Percentiles rank a stretch among this genome's conserved stretches.
Evolutionary conservation across 768 basidiomycete genomes (phyloP).

Genomic region (Crepidotus variabilis): DNA sequence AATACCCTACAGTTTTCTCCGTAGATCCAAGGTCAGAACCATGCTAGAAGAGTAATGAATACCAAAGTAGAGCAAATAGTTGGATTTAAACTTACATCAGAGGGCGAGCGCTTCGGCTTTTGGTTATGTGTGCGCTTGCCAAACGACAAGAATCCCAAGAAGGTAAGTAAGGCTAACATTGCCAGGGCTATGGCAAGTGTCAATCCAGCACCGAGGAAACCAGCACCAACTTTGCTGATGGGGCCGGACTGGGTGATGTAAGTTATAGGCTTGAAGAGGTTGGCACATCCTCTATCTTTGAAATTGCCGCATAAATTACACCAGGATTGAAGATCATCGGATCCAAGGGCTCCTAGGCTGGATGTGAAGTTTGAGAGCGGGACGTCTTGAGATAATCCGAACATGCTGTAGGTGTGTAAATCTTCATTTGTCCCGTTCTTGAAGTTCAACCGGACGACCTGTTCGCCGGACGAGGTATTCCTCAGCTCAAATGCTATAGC

Average conservation of each 20-base stretch:
- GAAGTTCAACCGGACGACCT: conserved; percentile 61
- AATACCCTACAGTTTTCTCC: not conserved
- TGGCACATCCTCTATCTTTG: conserved; percentile 53
- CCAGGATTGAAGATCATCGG: conserved; percentile 56
- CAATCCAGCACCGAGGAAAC: conserved; percentile 62
- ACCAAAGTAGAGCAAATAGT: not conserved
- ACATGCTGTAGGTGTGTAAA: conserved; percentile 46
- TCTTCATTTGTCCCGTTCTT: conserved; percentile 59
- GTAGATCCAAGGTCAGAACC: not conserved
- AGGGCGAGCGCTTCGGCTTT: not conserved
- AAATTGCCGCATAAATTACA: conserved; percentile 56
- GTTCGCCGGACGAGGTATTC: conserved; percentile 41
- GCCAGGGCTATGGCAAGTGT: conserved; percentile 38
- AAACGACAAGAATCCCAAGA: conserved; percentile 35
- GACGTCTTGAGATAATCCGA: conserved; percentile 44
- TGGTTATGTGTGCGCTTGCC: conserved; percentile 9
- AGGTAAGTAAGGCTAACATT: conserved; percentile 33
- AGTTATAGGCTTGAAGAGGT: conserved; percentile 35
- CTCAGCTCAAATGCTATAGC: conserved; percentile 58
- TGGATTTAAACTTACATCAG: not conserved
- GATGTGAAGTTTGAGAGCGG: conserved; percentile 50
- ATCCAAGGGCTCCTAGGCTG: conserved; percentile 40
- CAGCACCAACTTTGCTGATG: conserved; percentile 58
- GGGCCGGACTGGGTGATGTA: conserved; percentile 26
- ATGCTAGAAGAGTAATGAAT: not conserved